These are phyloP conservation scores for Pharus latifolius DNA, from an alignment of 176 grass and related monocot species.

Conservation along the genomic window DNA sequence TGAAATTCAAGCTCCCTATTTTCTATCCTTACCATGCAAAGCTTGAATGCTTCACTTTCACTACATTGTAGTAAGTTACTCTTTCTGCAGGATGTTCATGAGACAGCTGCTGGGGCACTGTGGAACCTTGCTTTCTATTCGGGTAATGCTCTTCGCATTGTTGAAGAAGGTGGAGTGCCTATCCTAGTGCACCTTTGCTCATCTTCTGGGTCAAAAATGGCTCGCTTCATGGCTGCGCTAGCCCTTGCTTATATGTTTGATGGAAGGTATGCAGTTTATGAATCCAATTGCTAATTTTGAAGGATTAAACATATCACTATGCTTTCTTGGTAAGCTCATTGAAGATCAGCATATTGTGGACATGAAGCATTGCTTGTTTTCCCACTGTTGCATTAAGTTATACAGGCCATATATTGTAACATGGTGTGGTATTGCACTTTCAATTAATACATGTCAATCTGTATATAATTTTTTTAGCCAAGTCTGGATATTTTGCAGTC, in stretches of 20 bases:
- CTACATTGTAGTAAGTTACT: not conserved
- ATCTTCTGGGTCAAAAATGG: constrained; percentile 93
- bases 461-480: too few relatives aligned
- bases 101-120: constrained; percentile 97
- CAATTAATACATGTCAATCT: too few relatives aligned
- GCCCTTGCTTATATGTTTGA: constrained; percentile 99
- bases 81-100: constrained; percentile 85
- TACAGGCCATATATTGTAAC: not conserved
- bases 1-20: too few relatives aligned
- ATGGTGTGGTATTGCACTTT: too few relatives aligned
- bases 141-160: constrained; percentile 81
- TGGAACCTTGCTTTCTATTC: constrained; percentile 99
- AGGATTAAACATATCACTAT: not conserved
- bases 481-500: not conserved
- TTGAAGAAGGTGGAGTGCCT: constrained; percentile 96
- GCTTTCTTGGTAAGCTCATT: not conserved
- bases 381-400: not conserved
- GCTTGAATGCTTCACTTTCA: not conserved
- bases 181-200: constrained; percentile 86
- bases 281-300: not conserved
- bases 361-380: not conserved
- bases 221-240: constrained; percentile 97
- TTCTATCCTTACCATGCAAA: too few relatives aligned
- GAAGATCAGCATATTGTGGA: constrained; percentile 3
- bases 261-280: constrained; percentile 58